phyloP scores from a whole-genome alignment of 2,329 filamentous ascomycete species.

The Neophaeococcomyces aloes region DNA sequence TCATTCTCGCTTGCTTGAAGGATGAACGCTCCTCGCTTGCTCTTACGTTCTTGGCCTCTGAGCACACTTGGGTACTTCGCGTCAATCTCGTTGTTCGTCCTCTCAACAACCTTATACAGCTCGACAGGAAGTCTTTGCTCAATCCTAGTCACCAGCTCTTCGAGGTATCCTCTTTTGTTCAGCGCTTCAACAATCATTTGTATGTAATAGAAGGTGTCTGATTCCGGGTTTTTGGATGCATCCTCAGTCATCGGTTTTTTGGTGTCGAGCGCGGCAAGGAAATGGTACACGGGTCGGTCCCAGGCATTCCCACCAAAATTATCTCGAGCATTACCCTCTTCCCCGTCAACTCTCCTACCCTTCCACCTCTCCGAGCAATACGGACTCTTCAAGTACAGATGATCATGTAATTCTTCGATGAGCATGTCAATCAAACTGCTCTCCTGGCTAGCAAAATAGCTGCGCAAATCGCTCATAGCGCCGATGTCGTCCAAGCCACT shows the following conservation, averaged over 20 bases:
- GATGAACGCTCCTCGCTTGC: slow-evolving; percentile 48
- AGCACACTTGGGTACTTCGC: slow-evolving; percentile 80
- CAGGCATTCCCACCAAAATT: slow-evolving; percentile 30
- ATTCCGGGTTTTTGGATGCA: slow-evolving; percentile 82
- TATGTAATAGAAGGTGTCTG: slow-evolving; percentile 91
- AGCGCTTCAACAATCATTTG: slow-evolving; percentile 76
- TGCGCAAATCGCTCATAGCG: slow-evolving; percentile 71
- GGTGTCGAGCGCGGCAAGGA: slow-evolving; percentile 48
- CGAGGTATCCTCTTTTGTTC: slow-evolving; percentile 77
- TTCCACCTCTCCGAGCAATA: slow-evolving; percentile 98
- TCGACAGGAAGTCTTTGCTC: slow-evolving; percentile 91
- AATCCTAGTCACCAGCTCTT: slow-evolving; percentile 76
- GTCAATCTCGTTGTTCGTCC: slow-evolving; percentile 88
- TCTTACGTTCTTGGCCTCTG: slow-evolving; percentile 36
- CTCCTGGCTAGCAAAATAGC: slow-evolving; percentile 89
- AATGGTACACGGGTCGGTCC: slow-evolving; percentile 46
- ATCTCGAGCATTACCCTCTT: slow-evolving; percentile 19
- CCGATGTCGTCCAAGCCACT: slow-evolving; percentile 88
- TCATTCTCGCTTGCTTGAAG: slow-evolving; percentile 64
- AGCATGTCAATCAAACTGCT: slow-evolving; percentile 84
- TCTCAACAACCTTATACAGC: slow-evolving; percentile 84
- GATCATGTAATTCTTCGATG: slow-evolving; percentile 94
- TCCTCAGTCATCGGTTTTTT: slow-evolving; percentile 62
- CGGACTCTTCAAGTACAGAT: slow-evolving; percentile 92
- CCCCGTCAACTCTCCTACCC: slow-evolving; percentile 42